phyloP scores from a whole-genome alignment of 2,329 filamentous ascomycete genomes.

The Cadophora gregata region DNA sequence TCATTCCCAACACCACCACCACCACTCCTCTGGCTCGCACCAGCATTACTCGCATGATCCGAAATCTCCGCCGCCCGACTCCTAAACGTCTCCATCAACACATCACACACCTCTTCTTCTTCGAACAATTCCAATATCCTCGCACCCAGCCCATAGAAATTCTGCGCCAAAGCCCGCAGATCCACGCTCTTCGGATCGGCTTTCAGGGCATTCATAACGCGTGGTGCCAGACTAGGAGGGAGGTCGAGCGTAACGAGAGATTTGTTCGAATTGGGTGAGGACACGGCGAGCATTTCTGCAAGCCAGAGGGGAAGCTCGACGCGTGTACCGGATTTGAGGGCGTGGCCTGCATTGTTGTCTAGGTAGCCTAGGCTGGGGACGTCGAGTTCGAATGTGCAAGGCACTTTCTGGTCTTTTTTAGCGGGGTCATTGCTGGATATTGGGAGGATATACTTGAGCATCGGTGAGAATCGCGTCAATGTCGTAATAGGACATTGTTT shows the following conservation, averaged over 20 bases:
- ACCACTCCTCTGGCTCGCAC: constrained; percentile 72
- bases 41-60: constrained; percentile 86
- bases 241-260: constrained; percentile 82
- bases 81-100: constrained; percentile 81
- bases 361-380: constrained; percentile 87
- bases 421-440: constrained; percentile 12
- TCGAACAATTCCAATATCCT: constrained; percentile 91
- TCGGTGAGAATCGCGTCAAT: constrained; percentile 85
- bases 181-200: constrained; percentile 88
- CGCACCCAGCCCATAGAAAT: constrained; percentile 87
- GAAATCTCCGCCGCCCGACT: constrained; percentile 81
- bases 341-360: constrained; percentile 74
- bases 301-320: constrained; percentile 92
- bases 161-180: constrained; percentile 78
- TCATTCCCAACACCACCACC: constrained; percentile 73
- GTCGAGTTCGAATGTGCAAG: constrained; percentile 91
- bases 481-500: constrained; percentile 78
- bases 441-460: constrained; percentile 65
- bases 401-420: constrained; percentile 73
- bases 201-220: constrained; percentile 87
- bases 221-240: constrained; percentile 75
- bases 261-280: constrained; percentile 52
- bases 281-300: constrained; percentile 87
- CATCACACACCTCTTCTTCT: constrained; percentile 78
- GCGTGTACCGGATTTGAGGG: constrained; percentile 81